A percentile compares a stretch with the other conserved stretches of the same genome.
Evolutionary conservation across 768 basidiomycete species (phyloP).

Genomic region (Macrolepiota fuliginosa): DNA sequence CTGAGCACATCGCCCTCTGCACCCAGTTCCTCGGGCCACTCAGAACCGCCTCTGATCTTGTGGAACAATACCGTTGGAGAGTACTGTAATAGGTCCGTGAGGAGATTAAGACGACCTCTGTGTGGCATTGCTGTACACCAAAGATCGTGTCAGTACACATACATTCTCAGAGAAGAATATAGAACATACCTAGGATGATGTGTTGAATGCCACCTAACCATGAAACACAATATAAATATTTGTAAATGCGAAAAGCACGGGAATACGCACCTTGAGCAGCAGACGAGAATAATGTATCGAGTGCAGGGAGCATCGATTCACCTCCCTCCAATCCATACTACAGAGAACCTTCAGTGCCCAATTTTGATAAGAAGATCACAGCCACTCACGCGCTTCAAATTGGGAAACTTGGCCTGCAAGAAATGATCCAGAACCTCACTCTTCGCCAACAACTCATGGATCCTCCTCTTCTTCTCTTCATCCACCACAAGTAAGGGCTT

Average conservation of each 20-base stretch:
- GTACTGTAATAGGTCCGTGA: slow-evolving; percentile 73
- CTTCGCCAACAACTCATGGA: slow-evolving; percentile 64
- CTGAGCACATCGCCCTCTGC: slow-evolving; percentile 86
- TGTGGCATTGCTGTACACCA: slow-evolving; percentile 69
- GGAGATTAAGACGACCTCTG: slow-evolving; percentile 81
- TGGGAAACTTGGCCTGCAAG: slow-evolving; percentile 85
- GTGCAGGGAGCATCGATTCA: slow-evolving; percentile 89
- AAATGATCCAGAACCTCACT: slow-evolving; percentile 87
- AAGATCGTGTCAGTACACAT: neutral
- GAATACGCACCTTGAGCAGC: slow-evolving; percentile 51
- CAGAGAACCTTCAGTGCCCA: neutral
- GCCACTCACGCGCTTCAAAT: slow-evolving; percentile 62
- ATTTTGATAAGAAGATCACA: neutral
- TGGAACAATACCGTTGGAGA: slow-evolving; percentile 73
- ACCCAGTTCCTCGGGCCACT: slow-evolving; percentile 62
- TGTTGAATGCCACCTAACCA: slow-evolving; percentile 58
- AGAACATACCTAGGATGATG: slow-evolving; percentile 51
- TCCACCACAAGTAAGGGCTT: slow-evolving; percentile 27
- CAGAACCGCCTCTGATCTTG: slow-evolving; percentile 81
- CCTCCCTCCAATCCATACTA: slow-evolving; percentile 90
- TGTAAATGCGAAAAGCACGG: neutral
- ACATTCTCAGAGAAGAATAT: neutral
- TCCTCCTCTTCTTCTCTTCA: slow-evolving; percentile 47
- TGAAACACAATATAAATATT: neutral
- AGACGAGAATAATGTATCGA: slow-evolving; percentile 71